Evolutionary conservation across 176 grass and related monocot species (phyloP), one percentile per base, ranked within the genome.

Genomic region (Carex myosuroides): DNA sequence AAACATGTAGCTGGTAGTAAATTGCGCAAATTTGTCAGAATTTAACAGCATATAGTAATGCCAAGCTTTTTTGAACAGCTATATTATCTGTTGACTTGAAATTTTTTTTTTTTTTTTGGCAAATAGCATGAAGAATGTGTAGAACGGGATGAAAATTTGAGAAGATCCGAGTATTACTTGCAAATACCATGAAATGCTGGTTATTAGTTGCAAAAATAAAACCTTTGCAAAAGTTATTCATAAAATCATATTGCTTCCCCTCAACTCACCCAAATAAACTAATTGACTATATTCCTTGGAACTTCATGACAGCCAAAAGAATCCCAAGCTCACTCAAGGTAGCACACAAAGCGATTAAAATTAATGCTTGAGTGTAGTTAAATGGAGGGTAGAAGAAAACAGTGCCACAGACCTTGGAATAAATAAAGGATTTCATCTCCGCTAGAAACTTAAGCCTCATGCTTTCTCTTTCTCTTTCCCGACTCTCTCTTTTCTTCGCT

Each of bases 341-440:
- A 64, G 61, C 26, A 68, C 30, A 68, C 12, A 68, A 68, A 32
- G 24, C 24, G 30, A 65, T 3, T n/a, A 42, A 42, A 75, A 75
- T 53, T 5, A 50, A 2, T 53, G 20, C 35, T 29, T 11, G 13
- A 42, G 13, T 42, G 20, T 21, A 16, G 13, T 37, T 7, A 26
- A 81, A 35, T 46, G 41, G 56, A 79, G 33, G 13, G 39, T 30
- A 6, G 35, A 63, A 22, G 3, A 41, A 55, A 63, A 18, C 0
- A 48, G 3, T 46, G 59, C 20, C 3, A 79, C 41, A 30, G 8
- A 82, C 80, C 78, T 89, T 85, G 61, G 44, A 82, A 3, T 57
- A 59, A 54, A 89, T 83, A 64, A 77, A 46, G 12, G 13, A 29
- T 79, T 82, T 20, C 57, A 89, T 46, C 83, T 85, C 77, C 13